Base-by-base conservation (phyloP, 108 stramenopile species). In the Nannochloropsis salina region DNA sequence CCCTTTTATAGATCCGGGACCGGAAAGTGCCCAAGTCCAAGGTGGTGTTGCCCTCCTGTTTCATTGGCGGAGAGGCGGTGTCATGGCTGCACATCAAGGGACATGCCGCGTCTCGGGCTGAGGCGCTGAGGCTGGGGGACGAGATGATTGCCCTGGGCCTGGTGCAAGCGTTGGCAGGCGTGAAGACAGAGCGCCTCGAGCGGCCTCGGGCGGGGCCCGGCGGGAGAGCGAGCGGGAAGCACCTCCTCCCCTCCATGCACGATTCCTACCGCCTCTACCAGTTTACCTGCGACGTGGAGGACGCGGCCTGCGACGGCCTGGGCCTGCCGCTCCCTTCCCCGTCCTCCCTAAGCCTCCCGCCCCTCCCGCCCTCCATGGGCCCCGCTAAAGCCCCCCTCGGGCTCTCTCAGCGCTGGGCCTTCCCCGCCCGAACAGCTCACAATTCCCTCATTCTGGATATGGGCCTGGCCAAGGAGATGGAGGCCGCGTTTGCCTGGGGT, bases 391-490 rank as follows among this genome's bases (percentile, higher is more conserved):
- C 47, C 42, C 12, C 1, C 21, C 44, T n/a, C 20, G 61, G 61
- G 61, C 20, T 2, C 20, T 15, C 15, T 15, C 15, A 74, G n/a
- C 61, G 61, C 61, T 80, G 83, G 43, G 61, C 51, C n/a, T 86
- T 45, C 74, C 20, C 86, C 12, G 41, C 45, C 15, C 86, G 80
- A 74, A 86, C 86, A 8, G 82, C 86, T 3, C 86, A 86, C 83
- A 86, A 86, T 42, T 86, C 86, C 40, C 86, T 86, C 31, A 45
- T 83, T 9, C 74, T 86, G 61, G 44, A 79, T 79, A 40, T 86
- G 41, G 47, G 80, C 42, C 31, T 81, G 81, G 81, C 81, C 81
- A 41, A 31, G 31, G 81, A 81, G 6, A 22, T 81, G 21, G 40
- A 41, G 31, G 81, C 18, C 21, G 81, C 61, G 20, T 74, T 74